Base-by-base conservation (phyloP, 129 eudicot genomes). In the Rutidosis leptorrhynchoides region DNA sequence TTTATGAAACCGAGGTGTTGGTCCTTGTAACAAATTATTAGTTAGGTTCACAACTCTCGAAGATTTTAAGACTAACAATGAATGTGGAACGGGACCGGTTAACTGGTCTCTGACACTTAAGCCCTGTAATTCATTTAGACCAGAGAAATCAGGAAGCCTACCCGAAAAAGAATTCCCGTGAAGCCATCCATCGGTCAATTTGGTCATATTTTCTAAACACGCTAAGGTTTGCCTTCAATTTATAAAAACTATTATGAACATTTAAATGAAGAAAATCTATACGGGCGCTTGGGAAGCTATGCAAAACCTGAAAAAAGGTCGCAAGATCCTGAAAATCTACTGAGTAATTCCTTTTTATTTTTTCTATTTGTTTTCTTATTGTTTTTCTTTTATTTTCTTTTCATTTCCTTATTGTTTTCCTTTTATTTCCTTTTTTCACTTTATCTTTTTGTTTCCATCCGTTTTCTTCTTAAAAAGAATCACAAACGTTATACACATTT, bases 311-410 rank as follows among this genome's bases (percentile, higher is more conserved):
- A 58, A 30, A 90, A 84, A 21, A 80, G 72, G 43, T 28, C 20
- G 12, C 95, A 95, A 95, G 83, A 90, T 90, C 83, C 89, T 75
- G 79, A n/a, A n/a, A n/a, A n/a, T n/a, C n/a, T n/a, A n/a, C n/a
- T n/a, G n/a, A n/a, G n/a, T n/a, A n/a, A n/a, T n/a, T n/a, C n/a
- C n/a, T n/a, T n/a, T n/a, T n/a, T n/a, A n/a, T n/a, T n/a, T n/a
- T n/a, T n/a, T n/a, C n/a, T n/a, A n/a, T n/a, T n/a, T n/a, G n/a
- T n/a, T n/a, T n/a, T n/a, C n/a, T n/a, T n/a, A n/a, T n/a, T n/a
- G n/a, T n/a, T n/a, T n/a, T n/a, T n/a, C n/a, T n/a, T n/a, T n/a
- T n/a, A n/a, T n/a, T n/a, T n/a, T n/a, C n/a, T n/a, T n/a, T n/a
- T n/a, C n/a, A n/a, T n/a, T n/a, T n/a, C n/a, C n/a, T n/a, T n/a